Evolutionary conservation across 345 rosid genomes (phyloP).

Genomic region (Clausena lansium): DNA sequence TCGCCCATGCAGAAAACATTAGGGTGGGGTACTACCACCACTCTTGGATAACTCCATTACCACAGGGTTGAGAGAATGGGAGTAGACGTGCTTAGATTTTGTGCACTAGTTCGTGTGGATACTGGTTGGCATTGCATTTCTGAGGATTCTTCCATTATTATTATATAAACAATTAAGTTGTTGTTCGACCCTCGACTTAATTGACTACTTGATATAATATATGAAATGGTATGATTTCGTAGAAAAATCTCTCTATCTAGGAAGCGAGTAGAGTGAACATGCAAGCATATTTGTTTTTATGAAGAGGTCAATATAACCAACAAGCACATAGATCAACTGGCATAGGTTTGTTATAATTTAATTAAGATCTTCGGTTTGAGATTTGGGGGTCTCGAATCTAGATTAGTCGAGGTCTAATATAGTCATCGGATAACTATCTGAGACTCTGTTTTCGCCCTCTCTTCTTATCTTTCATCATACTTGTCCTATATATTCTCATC

Average conservation of each 20-base stretch:
- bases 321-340: too few species aligned
- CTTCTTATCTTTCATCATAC: background rate
- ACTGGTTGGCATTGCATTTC: background rate
- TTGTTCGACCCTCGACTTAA: background rate
- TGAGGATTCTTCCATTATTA: conserved; percentile 5
- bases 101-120: conserved; percentile 12
- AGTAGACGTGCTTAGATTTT: conserved; percentile 16
- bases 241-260: background rate
- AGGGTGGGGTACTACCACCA: background rate
- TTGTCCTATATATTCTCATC: too few species aligned
- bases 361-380: too few species aligned
- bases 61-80: conserved; percentile 7
- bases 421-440: too few species aligned
- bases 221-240: background rate
- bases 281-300: background rate
- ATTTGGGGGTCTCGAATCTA: too few species aligned
- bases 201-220: background rate
- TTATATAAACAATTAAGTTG: background rate
- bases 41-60: conserved; percentile 11
- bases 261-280: background rate
- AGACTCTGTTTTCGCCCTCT: background rate
- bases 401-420: too few species aligned
- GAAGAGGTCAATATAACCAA: background rate
- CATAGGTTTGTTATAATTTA: too few species aligned
- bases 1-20: background rate